phyloP scores from a whole-genome alignment of 2,329 filamentous ascomycete species.

The Alternaria sp. region DNA sequence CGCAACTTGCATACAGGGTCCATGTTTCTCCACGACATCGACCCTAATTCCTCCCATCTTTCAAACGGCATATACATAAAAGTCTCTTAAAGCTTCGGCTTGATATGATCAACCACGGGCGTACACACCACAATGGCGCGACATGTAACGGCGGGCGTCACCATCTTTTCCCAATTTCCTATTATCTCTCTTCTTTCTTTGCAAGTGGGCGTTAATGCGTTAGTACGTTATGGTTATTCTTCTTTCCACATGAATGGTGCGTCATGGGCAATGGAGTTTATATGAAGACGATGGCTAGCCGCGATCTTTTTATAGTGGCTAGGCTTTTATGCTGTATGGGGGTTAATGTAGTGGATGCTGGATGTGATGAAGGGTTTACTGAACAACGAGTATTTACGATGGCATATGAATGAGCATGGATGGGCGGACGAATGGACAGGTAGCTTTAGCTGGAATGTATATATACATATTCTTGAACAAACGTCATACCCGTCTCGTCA shows the following conservation, averaged over 20 bases:
- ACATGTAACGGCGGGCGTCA: too few relatives aligned
- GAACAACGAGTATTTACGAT: not conserved
- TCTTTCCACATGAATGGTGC: not conserved
- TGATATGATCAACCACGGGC: not conserved
- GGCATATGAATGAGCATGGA: not conserved
- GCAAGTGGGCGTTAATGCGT: not conserved
- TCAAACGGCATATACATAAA: constrained; percentile 14
- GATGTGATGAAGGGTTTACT: not conserved
- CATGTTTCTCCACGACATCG: not conserved
- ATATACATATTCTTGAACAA: not conserved
- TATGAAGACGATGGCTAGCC: not conserved
- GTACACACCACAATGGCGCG: not conserved
- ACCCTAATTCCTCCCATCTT: not conserved
- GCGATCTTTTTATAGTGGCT: not conserved
- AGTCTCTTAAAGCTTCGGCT: constrained; percentile 8
- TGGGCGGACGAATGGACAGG: not conserved
- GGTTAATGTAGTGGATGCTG: not conserved
- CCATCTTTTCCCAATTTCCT: too few relatives aligned
- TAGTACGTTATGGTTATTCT: too few relatives aligned
- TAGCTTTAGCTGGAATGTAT: not conserved
- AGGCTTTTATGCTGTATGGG: not conserved
- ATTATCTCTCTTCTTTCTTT: not conserved
- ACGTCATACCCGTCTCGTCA: too few relatives aligned
- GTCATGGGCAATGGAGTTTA: constrained; percentile 2
- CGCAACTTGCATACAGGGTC: constrained; percentile 15